Evolutionary conservation across 1,139 yeast genomes (phyloP), one percentile per base, ranked within the genome.

Genomic region (Suhomyces bokatorum): DNA sequence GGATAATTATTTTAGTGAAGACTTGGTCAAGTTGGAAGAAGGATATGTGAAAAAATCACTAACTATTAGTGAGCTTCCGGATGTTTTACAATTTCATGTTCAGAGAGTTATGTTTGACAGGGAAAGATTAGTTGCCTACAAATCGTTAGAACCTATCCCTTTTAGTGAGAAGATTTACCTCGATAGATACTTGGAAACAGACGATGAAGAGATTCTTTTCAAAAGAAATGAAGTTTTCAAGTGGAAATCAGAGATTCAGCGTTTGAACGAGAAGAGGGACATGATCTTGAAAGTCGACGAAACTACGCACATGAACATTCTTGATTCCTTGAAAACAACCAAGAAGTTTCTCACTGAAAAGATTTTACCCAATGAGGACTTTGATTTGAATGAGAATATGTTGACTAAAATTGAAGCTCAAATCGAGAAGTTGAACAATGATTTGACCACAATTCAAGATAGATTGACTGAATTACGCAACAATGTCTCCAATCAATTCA

Each of bases 31-130:
- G 39, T 75, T 87, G 43, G 95, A 86, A 35, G 85, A 81, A 47
- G 96, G 93, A 1, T 73, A 75, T 34, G 90, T 81, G 4, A 85
- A 86, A 48, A 81, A 95, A 58, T 77, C 86, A 1, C 77, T 89
- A 36, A 81, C 95, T 0, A 78, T 91, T 7, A 73, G 80, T 12
- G 75, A 81, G 49, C 68, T 89, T 13, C 99, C 99, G 0, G 83
- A 84, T 9, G 80, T 93, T 40, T 66, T 93, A 41, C 99, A 93
- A 61, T 80, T 93, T 41, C 99, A 93, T 60, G 88, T 93, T 3
- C 98, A 91, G 64, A 76, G 99, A 58, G 98, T 91, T 1, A 86
- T 89, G 62, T 93, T 86, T 64, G 97, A 93, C 60, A 75, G 91
- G 39, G 85, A 76, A 45, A 67, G 78, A 30, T 75, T 83, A 43